phyloP scores from a whole-genome alignment of 352 stramenopile species.

The Sclerospora graminicola region DNA sequence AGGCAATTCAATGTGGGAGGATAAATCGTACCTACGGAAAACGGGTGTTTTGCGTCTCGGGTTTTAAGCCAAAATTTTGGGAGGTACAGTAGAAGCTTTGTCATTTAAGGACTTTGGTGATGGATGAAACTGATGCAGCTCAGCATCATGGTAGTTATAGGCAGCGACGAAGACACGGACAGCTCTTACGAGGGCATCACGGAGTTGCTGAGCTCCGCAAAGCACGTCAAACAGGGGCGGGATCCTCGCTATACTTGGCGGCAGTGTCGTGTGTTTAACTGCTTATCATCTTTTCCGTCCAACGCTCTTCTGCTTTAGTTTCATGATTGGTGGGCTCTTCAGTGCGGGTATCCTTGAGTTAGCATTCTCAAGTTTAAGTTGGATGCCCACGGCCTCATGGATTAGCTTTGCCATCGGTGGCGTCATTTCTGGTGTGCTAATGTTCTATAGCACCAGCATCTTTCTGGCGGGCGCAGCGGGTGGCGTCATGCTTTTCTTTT shows the following conservation, averaged over 20 bases:
- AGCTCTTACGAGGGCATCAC: constrained; percentile 20
- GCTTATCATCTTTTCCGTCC: constrained; percentile 52
- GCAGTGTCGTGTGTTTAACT: constrained; percentile 30
- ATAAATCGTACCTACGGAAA: no score
- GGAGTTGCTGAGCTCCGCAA: constrained; percentile 28
- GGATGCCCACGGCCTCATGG: constrained; percentile 47
- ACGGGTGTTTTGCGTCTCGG: no score
- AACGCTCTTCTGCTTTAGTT: constrained; percentile 55
- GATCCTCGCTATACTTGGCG: constrained; percentile 36
- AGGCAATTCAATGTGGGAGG: no score
- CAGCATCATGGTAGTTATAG: no score
- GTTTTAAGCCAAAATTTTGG: no score
- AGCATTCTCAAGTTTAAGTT: constrained; percentile 32
- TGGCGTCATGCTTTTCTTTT: constrained; percentile 41
- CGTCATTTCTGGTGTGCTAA: constrained; percentile 32
- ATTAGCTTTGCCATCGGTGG: constrained; percentile 40
- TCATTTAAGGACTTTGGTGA: no score
- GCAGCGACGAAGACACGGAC: not conserved
- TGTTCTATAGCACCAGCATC: constrained; percentile 40
- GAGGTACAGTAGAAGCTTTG: no score
- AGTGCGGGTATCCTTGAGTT: constrained; percentile 42
- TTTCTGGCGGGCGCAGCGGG: constrained; percentile 34
- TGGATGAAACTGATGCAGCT: no score
- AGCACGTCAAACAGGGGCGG: constrained; percentile 31
- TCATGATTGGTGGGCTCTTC: constrained; percentile 58